These are phyloP conservation scores for Tephrocybe sp. DNA, from an alignment of 768 basidiomycete genomes.

Conservation along the genomic window DNA sequence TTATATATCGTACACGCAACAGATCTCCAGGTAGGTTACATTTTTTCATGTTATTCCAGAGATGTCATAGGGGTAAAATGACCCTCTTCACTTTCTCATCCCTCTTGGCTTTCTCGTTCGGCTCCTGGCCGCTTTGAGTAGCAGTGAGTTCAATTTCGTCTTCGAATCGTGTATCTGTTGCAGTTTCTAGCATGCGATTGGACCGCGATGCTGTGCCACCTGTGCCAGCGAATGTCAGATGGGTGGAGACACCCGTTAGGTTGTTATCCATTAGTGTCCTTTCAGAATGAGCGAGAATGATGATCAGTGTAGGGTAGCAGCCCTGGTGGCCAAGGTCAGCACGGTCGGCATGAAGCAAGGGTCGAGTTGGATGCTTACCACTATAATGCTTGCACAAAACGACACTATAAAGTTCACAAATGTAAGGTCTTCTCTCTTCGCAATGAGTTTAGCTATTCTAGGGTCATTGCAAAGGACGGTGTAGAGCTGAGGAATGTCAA, in stretches of 20 bases:
- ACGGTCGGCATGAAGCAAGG: neutral
- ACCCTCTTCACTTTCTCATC: too few species aligned
- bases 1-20: too few species aligned
- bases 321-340: neutral
- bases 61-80: slow-evolving; percentile 1
- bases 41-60: too few species aligned
- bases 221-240: slow-evolving; percentile 1
- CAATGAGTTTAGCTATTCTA: neutral
- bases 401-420: slow-evolving; percentile 9
- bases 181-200: neutral
- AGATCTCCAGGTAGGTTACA: too few species aligned
- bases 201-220: neutral
- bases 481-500: neutral
- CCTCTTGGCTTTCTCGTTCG: neutral
- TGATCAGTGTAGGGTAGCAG: slow-evolving; percentile 9
- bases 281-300: slow-evolving; percentile 8
- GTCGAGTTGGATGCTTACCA: neutral
- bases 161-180: neutral
- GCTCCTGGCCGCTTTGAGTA: neutral
- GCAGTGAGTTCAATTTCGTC: neutral
- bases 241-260: neutral
- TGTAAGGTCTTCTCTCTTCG: neutral
- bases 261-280: neutral
- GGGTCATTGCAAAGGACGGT: slow-evolving; percentile 10
- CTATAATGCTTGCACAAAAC: slow-evolving; percentile 9